Conservation (phyloP, 2,329 filamentous ascomycete species). For the Bipolaris victoriae region DNA sequence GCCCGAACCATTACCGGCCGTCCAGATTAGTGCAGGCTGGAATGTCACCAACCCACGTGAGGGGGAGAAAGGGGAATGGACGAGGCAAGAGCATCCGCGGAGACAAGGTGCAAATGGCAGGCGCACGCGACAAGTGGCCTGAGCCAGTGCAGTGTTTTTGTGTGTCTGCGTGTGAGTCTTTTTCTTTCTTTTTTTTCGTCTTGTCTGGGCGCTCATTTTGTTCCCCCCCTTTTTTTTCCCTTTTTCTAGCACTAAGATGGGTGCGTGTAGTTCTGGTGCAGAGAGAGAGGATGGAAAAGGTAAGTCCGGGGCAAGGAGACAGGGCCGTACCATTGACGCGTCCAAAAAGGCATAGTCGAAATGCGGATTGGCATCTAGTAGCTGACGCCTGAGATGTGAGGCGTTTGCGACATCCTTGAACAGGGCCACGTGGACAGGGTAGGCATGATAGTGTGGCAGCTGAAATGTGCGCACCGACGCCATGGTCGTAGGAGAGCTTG, state of each 20-base stretch:
- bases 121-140: not conserved
- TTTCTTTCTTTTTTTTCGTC: too few species aligned
- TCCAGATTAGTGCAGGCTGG: not conserved
- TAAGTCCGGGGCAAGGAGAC: constrained; percentile 9
- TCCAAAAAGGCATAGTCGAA: constrained; percentile 97
- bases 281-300: not conserved
- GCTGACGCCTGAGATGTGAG: constrained; percentile 76
- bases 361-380: constrained; percentile 80
- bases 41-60: not conserved
- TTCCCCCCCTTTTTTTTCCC: too few species aligned
- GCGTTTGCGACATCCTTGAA: constrained; percentile 81
- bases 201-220: too few species aligned
- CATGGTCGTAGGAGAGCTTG: constrained; percentile 43
- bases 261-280: not conserved
- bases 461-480: constrained; percentile 67
- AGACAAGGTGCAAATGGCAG: too few species aligned
- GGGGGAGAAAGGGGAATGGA: not conserved
- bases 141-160: not conserved
- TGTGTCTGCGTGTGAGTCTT: too few species aligned
- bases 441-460: constrained; percentile 76
- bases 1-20: not conserved
- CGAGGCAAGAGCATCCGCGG: not conserved
- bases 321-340: constrained; percentile 68
- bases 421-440: constrained; percentile 74
- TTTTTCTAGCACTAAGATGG: too few species aligned